These are phyloP conservation scores for Boechera stricta DNA, from an alignment of 345 rosid species.

Conservation along the genomic window DNA sequence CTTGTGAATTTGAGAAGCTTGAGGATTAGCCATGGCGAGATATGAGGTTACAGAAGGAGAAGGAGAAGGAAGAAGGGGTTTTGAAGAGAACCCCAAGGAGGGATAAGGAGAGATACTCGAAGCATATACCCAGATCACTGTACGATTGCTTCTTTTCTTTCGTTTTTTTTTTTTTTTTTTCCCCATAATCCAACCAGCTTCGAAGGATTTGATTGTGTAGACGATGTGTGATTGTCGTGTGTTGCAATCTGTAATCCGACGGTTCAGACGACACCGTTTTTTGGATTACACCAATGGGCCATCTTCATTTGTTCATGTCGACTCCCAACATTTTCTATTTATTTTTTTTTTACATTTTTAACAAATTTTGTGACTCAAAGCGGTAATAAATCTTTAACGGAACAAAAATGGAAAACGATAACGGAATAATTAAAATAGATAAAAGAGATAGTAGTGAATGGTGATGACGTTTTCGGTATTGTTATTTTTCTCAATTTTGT, in stretches of 20 bases:
- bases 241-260: conserved; percentile 44
- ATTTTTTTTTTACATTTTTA: background rate
- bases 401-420: no score
- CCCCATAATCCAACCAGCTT: conserved; percentile 29
- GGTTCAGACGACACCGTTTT: conserved; percentile 23
- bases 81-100: conserved; percentile 40
- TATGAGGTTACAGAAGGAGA: conserved; percentile 6
- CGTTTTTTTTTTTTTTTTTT: background rate
- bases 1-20: conserved; percentile 46
- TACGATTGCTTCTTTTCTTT: conserved; percentile 23
- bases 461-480: no score
- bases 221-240: conserved; percentile 40
- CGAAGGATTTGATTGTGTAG: conserved; percentile 35
- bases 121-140: conserved; percentile 62
- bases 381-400: background rate
- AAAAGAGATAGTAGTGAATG: no score
- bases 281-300: conserved; percentile 33
- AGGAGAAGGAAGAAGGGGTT: conserved; percentile 22
- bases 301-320: conserved; percentile 30
- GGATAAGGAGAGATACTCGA: conserved; percentile 64
- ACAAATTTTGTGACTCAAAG: background rate
- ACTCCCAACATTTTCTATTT: conserved; percentile 1
- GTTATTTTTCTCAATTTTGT: no score
- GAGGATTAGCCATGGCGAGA: conserved; percentile 53
- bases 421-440: no score